Percentiles rank a stretch among this genome's conserved stretches.
Evolutionary conservation across 1,139 yeast genomes (phyloP).

Genomic region (Candida frijolesensis): DNA sequence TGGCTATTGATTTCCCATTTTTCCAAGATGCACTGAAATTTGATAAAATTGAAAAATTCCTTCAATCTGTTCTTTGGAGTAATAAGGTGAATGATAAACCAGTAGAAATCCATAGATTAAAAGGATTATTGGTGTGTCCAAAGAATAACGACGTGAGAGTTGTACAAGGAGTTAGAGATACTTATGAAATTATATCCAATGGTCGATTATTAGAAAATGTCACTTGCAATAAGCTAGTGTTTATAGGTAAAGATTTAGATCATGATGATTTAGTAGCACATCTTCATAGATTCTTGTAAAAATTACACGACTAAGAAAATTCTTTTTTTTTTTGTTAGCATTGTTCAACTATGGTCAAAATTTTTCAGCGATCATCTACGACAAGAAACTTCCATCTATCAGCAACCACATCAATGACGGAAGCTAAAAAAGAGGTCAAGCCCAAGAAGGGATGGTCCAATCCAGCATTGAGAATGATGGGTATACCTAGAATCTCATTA

Average conservation of each 20-base stretch:
- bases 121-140: conserved; percentile 62
- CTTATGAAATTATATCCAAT: conserved; percentile 75
- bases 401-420: not conserved
- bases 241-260: conserved; percentile 73
- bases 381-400: not conserved
- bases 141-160: conserved; percentile 53
- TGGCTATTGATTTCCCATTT: conserved; percentile 55
- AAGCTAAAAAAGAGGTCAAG: not conserved
- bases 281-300: conserved; percentile 21
- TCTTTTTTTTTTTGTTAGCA: not conserved
- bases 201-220: conserved; percentile 41
- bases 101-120: conserved; percentile 77
- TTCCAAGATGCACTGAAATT: conserved; percentile 35
- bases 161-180: conserved; percentile 92
- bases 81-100: conserved; percentile 38
- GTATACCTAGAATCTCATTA: conserved; percentile 71
- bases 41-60: conserved; percentile 53
- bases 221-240: conserved; percentile 59
- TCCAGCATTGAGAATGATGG: conserved; percentile 89
- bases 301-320: not conserved
- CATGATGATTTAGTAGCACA: conserved; percentile 31
- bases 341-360: not conserved
- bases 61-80: conserved; percentile 76
- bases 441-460: conserved; percentile 63
- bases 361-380: not conserved